Conservation (phyloP, 148 eudicot species). For the Linanthus parryae region DNA sequence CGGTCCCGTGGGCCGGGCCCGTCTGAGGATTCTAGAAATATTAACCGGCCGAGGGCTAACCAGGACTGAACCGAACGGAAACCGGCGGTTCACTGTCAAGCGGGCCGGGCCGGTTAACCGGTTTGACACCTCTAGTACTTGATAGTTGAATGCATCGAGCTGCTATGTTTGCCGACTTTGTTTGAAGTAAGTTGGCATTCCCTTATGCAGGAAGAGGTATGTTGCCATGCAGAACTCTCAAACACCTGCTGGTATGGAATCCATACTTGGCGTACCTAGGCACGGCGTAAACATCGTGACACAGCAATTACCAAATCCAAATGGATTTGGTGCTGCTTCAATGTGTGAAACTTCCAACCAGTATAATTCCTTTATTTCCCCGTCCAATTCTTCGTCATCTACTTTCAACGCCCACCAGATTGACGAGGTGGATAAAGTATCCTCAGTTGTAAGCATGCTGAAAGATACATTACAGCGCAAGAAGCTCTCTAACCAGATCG, state of each 20-base stretch:
- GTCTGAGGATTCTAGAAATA: neutral
- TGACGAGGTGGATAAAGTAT: constrained; percentile 28
- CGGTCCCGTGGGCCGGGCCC: no score
- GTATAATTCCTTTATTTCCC: constrained; percentile 26
- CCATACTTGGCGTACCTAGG: constrained; percentile 19
- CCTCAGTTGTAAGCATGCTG: constrained; percentile 48
- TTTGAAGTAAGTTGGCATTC: neutral
- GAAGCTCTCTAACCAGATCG: constrained; percentile 20
- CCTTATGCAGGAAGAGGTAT: constrained; percentile 39
- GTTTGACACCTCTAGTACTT: no score
- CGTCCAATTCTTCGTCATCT: constrained; percentile 33
- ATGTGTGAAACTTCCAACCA: constrained; percentile 19
- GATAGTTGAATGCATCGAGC: no score
- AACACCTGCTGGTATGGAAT: constrained; percentile 24
- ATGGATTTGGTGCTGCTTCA: constrained; percentile 16
- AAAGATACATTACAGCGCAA: constrained; percentile 47
- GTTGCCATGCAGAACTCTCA: constrained; percentile 38
- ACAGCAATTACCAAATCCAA: constrained; percentile 22
- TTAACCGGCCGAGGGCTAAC: neutral
- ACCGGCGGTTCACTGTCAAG: no score
- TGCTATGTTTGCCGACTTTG: no score
- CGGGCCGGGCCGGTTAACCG: no score
- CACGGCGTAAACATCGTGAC: constrained; percentile 16
- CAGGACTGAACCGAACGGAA: neutral
- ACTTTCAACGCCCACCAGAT: constrained; percentile 24